Base-by-base conservation (phyloP, 2,329 filamentous ascomycete species). In the Calonectria naviculata region DNA sequence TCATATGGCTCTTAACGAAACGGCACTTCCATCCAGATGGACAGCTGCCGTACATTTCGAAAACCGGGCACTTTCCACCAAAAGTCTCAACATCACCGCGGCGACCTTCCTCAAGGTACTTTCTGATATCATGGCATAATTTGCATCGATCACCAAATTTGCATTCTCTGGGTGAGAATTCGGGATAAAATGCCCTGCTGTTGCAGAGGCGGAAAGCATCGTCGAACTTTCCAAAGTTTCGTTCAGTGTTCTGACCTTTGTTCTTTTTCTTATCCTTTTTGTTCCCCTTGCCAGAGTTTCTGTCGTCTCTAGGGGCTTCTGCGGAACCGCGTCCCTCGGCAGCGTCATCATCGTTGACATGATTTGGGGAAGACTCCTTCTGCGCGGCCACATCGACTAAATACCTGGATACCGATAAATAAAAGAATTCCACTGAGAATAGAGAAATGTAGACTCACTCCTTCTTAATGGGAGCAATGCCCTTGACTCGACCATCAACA, bases 21-120 rank as follows among this genome's bases (percentile, higher is more conserved):
- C 96, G 93, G 81, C 97, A 99, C 81, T 96, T 97, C 95, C 96
- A 99, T 7, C 97, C 97, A 17, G 93, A 90, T 60, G 90, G 89
- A 78, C 97, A 99, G 72, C 88, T 90, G 15, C 95, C 95, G 74
- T 93, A 90, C 19, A 87, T 86, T 75, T 94, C 92, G 82, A 91
- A 98, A 10, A 97, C 89, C 0, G 95, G 96, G 79, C 97, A 99
- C 72, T 93, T 87, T 8, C 94, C 93, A 47, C 87, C 88, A 78
- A 97, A 93, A 0, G 93, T 94, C 6, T 89, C 88, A 44, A 98
- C 87, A 79, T 98, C 94, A 71, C 91, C 91, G 52, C 94, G 91
- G 75, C 96, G 95, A 72, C 95, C 93, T 68, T 97, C 91, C 36
- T 89, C 90, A 60, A 99, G 85, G 80, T 99, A 99, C 80, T 91